A percentile compares a stretch with the other conserved stretches of the same genome.
Conservation (phyloP, 108 stramenopile genomes). For the Fragilariopsis cylindrus region DNA sequence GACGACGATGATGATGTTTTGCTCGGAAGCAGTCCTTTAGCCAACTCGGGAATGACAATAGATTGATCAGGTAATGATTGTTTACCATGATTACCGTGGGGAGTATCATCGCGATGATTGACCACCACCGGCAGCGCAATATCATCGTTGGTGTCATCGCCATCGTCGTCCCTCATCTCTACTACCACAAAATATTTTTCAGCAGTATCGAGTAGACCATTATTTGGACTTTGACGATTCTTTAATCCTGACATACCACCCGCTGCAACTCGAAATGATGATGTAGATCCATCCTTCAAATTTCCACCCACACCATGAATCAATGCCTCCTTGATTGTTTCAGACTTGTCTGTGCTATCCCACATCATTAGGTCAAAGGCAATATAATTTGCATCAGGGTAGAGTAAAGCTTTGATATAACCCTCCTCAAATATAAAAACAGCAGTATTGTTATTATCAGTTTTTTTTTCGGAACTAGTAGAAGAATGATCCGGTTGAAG, state of each 20-base stretch:
- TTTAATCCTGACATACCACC: slow-evolving; percentile 69
- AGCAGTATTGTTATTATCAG: slow-evolving; percentile 36
- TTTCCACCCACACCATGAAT: slow-evolving; percentile 33
- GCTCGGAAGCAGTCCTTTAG: neutral
- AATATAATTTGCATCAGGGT: slow-evolving; percentile 54
- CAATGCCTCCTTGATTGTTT: slow-evolving; percentile 27
- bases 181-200: neutral
- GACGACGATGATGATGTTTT: neutral
- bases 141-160: too few relatives aligned
- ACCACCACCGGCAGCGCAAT: too few relatives aligned
- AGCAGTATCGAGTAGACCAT: neutral
- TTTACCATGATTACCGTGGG: neutral
- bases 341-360: slow-evolving; percentile 31
- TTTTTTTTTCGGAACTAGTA: slow-evolving; percentile 7
- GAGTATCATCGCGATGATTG: neutral
- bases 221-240: neutral
- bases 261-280: slow-evolving; percentile 62
- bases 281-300: slow-evolving; percentile 24
- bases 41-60: neutral
- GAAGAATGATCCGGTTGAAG: slow-evolving; percentile 12
- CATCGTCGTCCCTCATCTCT: neutral
- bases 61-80: neutral
- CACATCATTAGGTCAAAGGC: slow-evolving; percentile 59
- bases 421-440: slow-evolving; percentile 54
- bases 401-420: slow-evolving; percentile 57